These are phyloP conservation scores for Mucuna pruriens DNA, from an alignment of 306 rosid genomes.

Conservation along the genomic window DNA sequence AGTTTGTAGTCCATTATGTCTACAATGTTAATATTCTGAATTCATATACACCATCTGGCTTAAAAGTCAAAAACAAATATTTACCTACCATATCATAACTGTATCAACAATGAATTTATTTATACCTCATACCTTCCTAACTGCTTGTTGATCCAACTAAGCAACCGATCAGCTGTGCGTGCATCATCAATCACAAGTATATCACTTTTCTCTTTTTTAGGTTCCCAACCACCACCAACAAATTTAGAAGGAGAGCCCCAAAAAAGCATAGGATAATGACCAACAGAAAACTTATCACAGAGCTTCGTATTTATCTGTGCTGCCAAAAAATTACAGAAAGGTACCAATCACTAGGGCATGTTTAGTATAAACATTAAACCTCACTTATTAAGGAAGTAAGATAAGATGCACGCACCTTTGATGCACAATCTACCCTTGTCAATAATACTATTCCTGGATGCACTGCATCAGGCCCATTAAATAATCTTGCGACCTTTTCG, in stretches of 20 bases:
- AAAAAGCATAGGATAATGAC: slow-evolving; percentile 94
- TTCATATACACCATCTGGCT: slow-evolving; percentile 26
- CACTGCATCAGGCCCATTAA: slow-evolving; percentile 92
- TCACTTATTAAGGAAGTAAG: slow-evolving; percentile 5
- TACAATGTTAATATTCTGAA: not conserved
- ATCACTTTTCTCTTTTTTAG: slow-evolving; percentile 74
- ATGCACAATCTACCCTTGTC: slow-evolving; percentile 97
- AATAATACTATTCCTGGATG: slow-evolving; percentile 88
- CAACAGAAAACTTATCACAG: slow-evolving; percentile 89
- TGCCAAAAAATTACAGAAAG: slow-evolving; percentile 66
- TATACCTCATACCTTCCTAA: slow-evolving; percentile 73
- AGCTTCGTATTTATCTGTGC: slow-evolving; percentile 95
- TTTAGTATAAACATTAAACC: slow-evolving; percentile 25
- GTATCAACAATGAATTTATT: slow-evolving; percentile 31
- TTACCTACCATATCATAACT: slow-evolving; percentile 10
- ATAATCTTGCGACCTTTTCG: slow-evolving; percentile 95
- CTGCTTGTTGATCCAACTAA: slow-evolving; percentile 88
- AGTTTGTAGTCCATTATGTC: slow-evolving; percentile 2
- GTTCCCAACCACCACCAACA: slow-evolving; percentile 77
- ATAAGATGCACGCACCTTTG: slow-evolving; percentile 59
- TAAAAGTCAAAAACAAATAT: slow-evolving; percentile 24
- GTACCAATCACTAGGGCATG: slow-evolving; percentile 49
- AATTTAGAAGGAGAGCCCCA: slow-evolving; percentile 93
- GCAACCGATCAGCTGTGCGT: slow-evolving; percentile 81
- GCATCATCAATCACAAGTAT: slow-evolving; percentile 64